phyloP scores from a whole-genome alignment of 495 filamentous ascomycete species.

The Neurospora discreta region DNA sequence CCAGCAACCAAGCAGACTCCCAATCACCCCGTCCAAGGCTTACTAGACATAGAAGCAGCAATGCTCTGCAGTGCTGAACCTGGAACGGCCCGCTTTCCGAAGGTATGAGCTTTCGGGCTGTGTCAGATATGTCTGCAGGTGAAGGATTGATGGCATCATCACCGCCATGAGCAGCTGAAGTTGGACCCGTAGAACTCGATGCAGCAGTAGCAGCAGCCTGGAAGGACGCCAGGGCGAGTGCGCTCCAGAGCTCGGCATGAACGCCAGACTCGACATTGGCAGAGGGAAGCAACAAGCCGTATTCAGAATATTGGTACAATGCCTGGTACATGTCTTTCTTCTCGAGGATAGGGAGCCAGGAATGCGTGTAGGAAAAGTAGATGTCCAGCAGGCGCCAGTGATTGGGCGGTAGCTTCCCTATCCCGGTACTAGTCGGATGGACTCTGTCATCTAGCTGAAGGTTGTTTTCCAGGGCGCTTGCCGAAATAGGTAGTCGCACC shows the following conservation, averaged over 20 bases:
- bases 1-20: constrained; percentile 48
- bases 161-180: neutral
- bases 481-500: neutral
- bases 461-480: neutral
- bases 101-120: constrained; percentile 50
- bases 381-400: constrained; percentile 56
- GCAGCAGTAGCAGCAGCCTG: constrained; percentile 29
- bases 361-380: constrained; percentile 62
- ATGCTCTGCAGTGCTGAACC: constrained; percentile 51
- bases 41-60: constrained; percentile 49
- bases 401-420: constrained; percentile 41
- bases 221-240: constrained; percentile 42
- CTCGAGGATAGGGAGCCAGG: constrained; percentile 61
- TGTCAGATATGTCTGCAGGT: constrained; percentile 40
- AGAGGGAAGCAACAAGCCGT: constrained; percentile 11
- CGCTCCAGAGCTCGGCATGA: constrained; percentile 55
- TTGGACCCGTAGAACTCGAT: constrained; percentile 8
- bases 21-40: constrained; percentile 46
- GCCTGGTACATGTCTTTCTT: constrained; percentile 51
- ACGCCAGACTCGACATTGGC: constrained; percentile 37
- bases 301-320: constrained; percentile 32
- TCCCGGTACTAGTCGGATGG: neutral
- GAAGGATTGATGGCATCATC: neutral
- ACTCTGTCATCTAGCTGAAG: neutral
- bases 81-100: constrained; percentile 45